These are phyloP conservation scores for Hansfordia pulvinata DNA, from an alignment of 2,329 filamentous ascomycete species.

Conservation along the genomic window DNA sequence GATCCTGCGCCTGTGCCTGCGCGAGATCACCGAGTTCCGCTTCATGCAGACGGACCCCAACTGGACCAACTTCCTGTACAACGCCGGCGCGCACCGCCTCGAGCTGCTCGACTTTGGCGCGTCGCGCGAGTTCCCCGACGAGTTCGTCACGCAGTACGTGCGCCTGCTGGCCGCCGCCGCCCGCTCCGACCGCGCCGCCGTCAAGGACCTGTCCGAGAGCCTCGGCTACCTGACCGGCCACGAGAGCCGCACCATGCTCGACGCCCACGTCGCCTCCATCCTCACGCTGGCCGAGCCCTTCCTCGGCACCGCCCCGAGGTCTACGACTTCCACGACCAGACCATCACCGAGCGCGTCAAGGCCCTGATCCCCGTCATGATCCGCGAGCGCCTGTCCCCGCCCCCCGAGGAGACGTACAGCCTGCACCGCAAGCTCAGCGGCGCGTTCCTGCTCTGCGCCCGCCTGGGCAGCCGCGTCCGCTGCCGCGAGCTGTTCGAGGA, in stretches of 20 bases:
- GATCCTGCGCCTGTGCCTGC: slow-evolving; percentile 78
- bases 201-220: slow-evolving; percentile 56
- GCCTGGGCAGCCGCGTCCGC: slow-evolving; percentile 66
- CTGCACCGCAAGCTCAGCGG: slow-evolving; percentile 91
- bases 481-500: slow-evolving; percentile 70
- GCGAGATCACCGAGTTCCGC: slow-evolving; percentile 85
- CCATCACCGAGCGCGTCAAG: slow-evolving; percentile 88
- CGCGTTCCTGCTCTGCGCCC: slow-evolving; percentile 83
- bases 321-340: slow-evolving; percentile 90
- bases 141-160: slow-evolving; percentile 72
- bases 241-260: slow-evolving; percentile 74
- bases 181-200: slow-evolving; percentile 46
- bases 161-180: slow-evolving; percentile 70
- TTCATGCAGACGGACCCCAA: slow-evolving; percentile 99
- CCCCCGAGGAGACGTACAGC: slow-evolving; percentile 95
- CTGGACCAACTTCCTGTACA: slow-evolving; percentile 98
- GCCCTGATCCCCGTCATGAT: slow-evolving; percentile 87
- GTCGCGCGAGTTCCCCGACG: slow-evolving; percentile 67
- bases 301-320: slow-evolving; percentile 60
- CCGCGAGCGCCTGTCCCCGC: slow-evolving; percentile 72
- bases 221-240: slow-evolving; percentile 88
- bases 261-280: slow-evolving; percentile 81
- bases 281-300: slow-evolving; percentile 90
- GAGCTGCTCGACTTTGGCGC: slow-evolving; percentile 95
- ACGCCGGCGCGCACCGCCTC: slow-evolving; percentile 54